Percentiles rank a stretch among this genome's conserved stretches.
These are phyloP conservation scores for Candida quercuum DNA, from an alignment of 805 yeast species.

Conservation along the genomic window DNA sequence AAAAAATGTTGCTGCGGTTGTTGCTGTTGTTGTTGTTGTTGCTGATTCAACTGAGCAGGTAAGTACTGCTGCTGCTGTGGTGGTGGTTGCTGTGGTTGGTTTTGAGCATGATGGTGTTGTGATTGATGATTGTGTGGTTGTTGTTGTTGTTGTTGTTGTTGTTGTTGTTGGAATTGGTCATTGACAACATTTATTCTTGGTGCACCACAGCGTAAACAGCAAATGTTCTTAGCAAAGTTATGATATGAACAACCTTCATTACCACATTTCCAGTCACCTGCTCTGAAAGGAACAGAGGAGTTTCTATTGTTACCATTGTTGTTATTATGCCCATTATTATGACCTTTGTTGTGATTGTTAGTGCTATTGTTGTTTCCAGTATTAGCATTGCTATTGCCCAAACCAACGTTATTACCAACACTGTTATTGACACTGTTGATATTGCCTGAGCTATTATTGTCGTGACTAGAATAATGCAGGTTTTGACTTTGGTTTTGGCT, in stretches of 20 bases:
- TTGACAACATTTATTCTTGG: constrained; percentile 36
- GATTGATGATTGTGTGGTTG: constrained; percentile 6
- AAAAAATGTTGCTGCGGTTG: constrained; percentile 7
- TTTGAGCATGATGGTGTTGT: constrained; percentile 5
- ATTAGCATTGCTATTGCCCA: constrained; percentile 18
- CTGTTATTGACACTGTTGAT: constrained; percentile 5
- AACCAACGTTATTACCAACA: constrained; percentile 18
- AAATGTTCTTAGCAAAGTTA: constrained; percentile 85
- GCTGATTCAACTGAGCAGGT: constrained; percentile 4
- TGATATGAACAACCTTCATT: constrained; percentile 79
- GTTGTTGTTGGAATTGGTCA: constrained; percentile 3
- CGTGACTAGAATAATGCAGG: constrained; percentile 10
- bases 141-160: constrained; percentile 3
- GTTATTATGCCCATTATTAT: not conserved
- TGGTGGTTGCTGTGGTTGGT: not conserved
- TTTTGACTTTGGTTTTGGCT: constrained; percentile 3
- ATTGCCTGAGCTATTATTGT: constrained; percentile 1
- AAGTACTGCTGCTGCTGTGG: constrained; percentile 6
- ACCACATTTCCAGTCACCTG: constrained; percentile 94
- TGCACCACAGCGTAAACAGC: constrained; percentile 85
- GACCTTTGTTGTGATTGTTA: constrained; percentile 7
- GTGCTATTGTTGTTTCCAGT: constrained; percentile 6
- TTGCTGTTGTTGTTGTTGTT: constrained; percentile 4
- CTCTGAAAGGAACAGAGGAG: constrained; percentile 83
- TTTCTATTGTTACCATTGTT: constrained; percentile 18